Conservation (phyloP, 495 filamentous ascomycete species). For the Geopyxis carbonaria region DNA sequence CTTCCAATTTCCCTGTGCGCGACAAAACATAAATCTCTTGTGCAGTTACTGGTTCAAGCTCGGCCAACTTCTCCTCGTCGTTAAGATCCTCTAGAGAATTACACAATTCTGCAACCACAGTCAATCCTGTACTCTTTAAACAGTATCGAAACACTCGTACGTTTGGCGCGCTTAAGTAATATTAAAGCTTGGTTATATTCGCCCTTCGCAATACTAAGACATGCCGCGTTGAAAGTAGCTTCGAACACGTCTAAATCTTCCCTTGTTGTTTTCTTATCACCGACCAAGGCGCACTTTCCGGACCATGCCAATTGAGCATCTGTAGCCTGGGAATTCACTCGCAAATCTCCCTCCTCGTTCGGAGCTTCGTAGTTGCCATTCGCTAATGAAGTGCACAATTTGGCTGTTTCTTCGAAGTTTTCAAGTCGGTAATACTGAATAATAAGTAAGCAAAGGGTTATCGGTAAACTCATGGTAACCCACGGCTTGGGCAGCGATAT, state of each 20-base stretch:
- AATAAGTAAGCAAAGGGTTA: neutral
- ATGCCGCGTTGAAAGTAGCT: constrained; percentile 83
- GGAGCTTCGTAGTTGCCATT: constrained; percentile 31
- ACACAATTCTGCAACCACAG: constrained; percentile 45
- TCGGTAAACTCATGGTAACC: constrained; percentile 22
- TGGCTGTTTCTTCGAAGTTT: constrained; percentile 54
- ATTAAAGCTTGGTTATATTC: constrained; percentile 59
- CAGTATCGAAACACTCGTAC: constrained; percentile 27
- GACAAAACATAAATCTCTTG: constrained; percentile 72
- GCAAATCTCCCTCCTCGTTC: constrained; percentile 69
- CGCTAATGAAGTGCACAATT: constrained; percentile 48
- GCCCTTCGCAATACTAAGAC: constrained; percentile 62
- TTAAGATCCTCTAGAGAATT: constrained; percentile 65
- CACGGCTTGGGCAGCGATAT: constrained; percentile 79
- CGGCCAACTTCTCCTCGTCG: constrained; percentile 65
- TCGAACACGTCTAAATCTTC: constrained; percentile 86
- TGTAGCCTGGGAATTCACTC: constrained; percentile 65
- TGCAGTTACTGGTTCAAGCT: constrained; percentile 68
- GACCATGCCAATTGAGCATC: constrained; percentile 76
- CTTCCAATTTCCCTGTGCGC: constrained; percentile 51
- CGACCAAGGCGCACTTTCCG: constrained; percentile 32
- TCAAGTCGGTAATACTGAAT: constrained; percentile 65
- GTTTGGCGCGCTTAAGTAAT: constrained; percentile 64
- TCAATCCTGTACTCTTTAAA: constrained; percentile 1
- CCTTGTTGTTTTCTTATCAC: constrained; percentile 40